Conservation (phyloP, 495 filamentous ascomycete genomes). For the Aspergillus sparsus region DNA sequence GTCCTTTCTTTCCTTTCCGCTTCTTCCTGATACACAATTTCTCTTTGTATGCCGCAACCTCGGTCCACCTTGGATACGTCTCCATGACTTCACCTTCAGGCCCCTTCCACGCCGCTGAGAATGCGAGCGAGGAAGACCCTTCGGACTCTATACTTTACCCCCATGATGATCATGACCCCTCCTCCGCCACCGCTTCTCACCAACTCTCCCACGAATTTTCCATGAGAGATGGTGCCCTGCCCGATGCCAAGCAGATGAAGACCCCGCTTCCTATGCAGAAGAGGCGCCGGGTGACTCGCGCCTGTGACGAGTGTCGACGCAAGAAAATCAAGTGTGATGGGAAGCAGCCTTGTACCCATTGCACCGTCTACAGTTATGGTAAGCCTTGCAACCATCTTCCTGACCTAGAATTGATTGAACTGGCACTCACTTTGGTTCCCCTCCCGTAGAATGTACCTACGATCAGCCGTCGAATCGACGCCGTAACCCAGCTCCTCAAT, state of each 20-base stretch:
- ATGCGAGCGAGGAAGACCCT: constrained; percentile 43
- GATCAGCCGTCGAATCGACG: constrained; percentile 96
- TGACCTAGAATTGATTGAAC: neutral
- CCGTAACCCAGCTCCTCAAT: constrained; percentile 92
- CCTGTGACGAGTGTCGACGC: constrained; percentile 92
- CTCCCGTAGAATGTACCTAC: constrained; percentile 82
- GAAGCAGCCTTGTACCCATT: constrained; percentile 96
- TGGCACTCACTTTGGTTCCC: constrained; percentile 11
- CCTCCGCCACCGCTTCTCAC: constrained; percentile 24
- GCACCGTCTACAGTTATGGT: constrained; percentile 98
- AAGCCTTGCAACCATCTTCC: constrained; percentile 31
- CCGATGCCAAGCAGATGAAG: constrained; percentile 37
- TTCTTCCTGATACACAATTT: constrained; percentile 7
- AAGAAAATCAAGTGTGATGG: constrained; percentile 99
- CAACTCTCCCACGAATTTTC: constrained; percentile 26
- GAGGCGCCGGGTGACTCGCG: constrained; percentile 81
- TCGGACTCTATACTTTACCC: constrained; percentile 25
- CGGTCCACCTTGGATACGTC: constrained; percentile 17
- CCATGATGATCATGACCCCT: constrained; percentile 34
- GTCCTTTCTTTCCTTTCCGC: constrained; percentile 1
- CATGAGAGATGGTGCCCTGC: constrained; percentile 17
- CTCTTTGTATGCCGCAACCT: constrained; percentile 23
- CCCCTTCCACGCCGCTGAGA: constrained; percentile 23
- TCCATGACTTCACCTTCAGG: constrained; percentile 25
- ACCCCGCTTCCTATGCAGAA: constrained; percentile 71